Percentiles rank a stretch among this genome's conserved stretches.
phyloP scores from a whole-genome alignment of 2,329 filamentous ascomycete species.

The Claviceps paspali region DNA sequence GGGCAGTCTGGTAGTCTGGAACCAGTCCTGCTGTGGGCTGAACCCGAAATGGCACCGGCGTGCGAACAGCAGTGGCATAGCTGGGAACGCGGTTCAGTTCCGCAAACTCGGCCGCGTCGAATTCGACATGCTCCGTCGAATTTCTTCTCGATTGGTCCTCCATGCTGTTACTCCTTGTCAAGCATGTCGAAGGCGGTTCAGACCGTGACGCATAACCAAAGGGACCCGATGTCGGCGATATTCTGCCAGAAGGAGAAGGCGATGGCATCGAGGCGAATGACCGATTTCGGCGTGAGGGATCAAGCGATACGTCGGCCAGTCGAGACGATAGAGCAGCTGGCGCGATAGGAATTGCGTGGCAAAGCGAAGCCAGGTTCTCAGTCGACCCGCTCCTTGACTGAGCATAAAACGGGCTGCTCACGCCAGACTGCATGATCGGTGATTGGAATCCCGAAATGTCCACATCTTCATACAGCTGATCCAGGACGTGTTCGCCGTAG shows the following conservation, averaged over 20 bases:
- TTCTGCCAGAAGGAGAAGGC: conserved; percentile 26
- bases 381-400: conserved; percentile 60
- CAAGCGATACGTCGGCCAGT: conserved; percentile 53
- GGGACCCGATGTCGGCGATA: conserved; percentile 25
- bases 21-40: conserved; percentile 34
- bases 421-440: conserved; percentile 52
- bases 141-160: conserved; percentile 35
- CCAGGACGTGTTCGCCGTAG: conserved; percentile 80
- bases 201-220: conserved; percentile 23
- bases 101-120: conserved; percentile 43
- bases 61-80: conserved; percentile 58
- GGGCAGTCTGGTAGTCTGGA: conserved; percentile 52
- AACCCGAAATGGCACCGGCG: conserved; percentile 39
- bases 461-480: conserved; percentile 79
- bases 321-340: conserved; percentile 45
- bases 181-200: conserved; percentile 27
- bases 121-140: conserved; percentile 41
- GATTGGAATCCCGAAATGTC: conserved; percentile 72
- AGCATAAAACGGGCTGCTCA: conserved; percentile 64
- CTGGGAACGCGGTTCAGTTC: conserved; percentile 61
- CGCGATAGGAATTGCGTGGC: conserved; percentile 16
- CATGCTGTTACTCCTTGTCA: conserved; percentile 39
- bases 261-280: conserved; percentile 30
- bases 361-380: conserved; percentile 55
- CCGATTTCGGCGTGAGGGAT: conserved; percentile 28